A percentile compares a stretch with the other conserved stretches of the same genome.
These are phyloP conservation scores for Auriscalpium vulgare DNA, from an alignment of 768 basidiomycete species.

Conservation along the genomic window DNA sequence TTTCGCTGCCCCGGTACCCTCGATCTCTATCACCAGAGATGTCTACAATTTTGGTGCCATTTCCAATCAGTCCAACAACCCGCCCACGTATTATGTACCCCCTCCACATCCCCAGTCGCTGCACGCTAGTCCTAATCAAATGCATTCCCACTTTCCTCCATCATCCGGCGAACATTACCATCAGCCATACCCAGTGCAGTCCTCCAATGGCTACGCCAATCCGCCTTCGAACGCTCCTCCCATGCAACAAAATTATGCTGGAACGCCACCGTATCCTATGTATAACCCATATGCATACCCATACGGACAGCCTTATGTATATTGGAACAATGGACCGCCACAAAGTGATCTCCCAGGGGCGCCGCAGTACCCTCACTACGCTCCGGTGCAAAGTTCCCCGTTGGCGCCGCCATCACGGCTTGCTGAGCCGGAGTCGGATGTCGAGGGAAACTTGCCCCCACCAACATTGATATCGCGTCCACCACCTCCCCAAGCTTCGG, in stretches of 20 bases:
- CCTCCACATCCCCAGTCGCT: constrained; percentile 2
- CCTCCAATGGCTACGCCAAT: constrained; percentile 9
- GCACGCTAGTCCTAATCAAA: constrained; percentile 10
- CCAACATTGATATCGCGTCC: constrained; percentile 26
- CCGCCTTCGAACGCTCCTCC: constrained; percentile 15
- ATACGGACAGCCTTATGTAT: constrained; percentile 30
- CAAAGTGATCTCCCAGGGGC: constrained; percentile 5
- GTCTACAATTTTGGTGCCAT: constrained; percentile 8
- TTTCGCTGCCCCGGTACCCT: constrained; percentile 11
- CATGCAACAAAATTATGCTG: constrained; percentile 16
- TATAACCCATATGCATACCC: constrained; percentile 27
- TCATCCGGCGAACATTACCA: constrained; percentile 14
- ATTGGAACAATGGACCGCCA: constrained; percentile 26
- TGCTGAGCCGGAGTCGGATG: background rate
- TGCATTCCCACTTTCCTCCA: constrained; percentile 10
- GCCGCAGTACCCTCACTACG: constrained; percentile 4
- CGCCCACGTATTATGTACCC: background rate
- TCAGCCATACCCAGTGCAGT: constrained; percentile 14
- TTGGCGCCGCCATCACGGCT: background rate
- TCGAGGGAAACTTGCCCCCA: constrained; percentile 16
- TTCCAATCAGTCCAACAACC: constrained; percentile 2
- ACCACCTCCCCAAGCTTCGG: constrained; percentile 26
- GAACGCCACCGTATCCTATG: constrained; percentile 27
- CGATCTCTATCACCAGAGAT: constrained; percentile 8
- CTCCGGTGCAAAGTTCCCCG: constrained; percentile 3